These are phyloP conservation scores for Malus hybrid DNA, from an alignment of 331 rosid species.

Conservation along the genomic window DNA sequence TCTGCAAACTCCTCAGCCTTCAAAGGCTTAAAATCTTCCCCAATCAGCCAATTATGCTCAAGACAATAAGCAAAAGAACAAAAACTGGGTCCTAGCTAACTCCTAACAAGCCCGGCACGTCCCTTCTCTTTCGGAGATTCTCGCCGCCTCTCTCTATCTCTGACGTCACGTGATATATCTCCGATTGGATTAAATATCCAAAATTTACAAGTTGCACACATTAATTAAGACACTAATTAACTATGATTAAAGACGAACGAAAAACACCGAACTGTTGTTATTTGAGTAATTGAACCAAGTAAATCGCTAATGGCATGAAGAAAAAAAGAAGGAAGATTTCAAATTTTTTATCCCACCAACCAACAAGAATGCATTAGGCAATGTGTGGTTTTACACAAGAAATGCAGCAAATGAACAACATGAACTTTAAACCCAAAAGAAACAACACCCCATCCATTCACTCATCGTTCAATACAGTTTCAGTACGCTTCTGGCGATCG, in stretches of 20 bases:
- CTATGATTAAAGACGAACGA: conserved; percentile 1
- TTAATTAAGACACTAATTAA: background rate
- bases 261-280: conserved; percentile 41
- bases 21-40: conserved; percentile 3
- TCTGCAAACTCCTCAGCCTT: conserved; percentile 19
- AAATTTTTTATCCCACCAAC: conserved; percentile 44
- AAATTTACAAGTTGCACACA: background rate
- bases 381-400: conserved; percentile 73
- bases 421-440: conserved; percentile 32
- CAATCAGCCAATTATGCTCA: conserved; percentile 30
- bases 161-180: background rate
- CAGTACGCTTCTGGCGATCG: conserved; percentile 94
- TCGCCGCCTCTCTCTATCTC: background rate
- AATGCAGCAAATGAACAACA: conserved; percentile 51
- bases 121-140: background rate
- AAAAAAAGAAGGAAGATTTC: conserved; percentile 26
- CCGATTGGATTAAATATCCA: background rate
- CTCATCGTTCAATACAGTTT: conserved; percentile 55
- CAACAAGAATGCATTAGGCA: conserved; percentile 62
- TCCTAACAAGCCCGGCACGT: background rate
- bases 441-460: conserved; percentile 18
- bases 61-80: conserved; percentile 29
- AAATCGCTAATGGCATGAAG: conserved; percentile 31
- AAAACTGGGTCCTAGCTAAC: background rate
- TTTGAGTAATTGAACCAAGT: conserved; percentile 32